Evolutionary conservation across 441 rosid genomes (phyloP), one percentile per base, ranked within the genome.

Genomic region (Pelargonium australe): DNA sequence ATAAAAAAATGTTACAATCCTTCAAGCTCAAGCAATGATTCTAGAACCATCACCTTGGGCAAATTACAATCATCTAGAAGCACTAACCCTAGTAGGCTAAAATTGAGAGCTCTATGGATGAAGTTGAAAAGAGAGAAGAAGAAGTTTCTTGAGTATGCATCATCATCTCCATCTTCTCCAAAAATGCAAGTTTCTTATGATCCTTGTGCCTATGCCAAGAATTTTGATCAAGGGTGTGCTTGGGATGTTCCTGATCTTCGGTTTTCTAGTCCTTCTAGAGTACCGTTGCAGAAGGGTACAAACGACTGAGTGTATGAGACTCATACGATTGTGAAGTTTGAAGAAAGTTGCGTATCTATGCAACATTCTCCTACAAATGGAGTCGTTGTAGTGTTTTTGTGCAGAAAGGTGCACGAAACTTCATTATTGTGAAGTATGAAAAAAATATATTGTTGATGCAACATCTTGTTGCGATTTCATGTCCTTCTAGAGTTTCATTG

Each of bases 201-300:
- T 67, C 71, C 73, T 7, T 13, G 23, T 64, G 75, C 61, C 13
- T 85, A 85, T 66, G 65, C 66, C 0, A 76, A 78, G 81, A 85
- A 82, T 72, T 85, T 85, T 49, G 85, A 85, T 73, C 80, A 76
- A 47, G 88, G 84, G 41, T 51, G 65, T 10, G 65, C 80, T 4
- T 64, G 74, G 73, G 74, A 79, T 41, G 88, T 78, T 31, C 85
- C 81, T 2, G 85, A 81, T 9, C 1, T 25, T 64, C 73, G 84
- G 51, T 82, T 81, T 67, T 77, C 81, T 12, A 63, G 76, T 61
- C 73, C 84, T 43, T 78, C 64, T 9, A 40, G 57, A 3, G 1
- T 64, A 5, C 67, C 71, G 68, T 8, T 19, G 8, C 41, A 68
- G 40, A 74, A 55, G 60, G 37, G 72, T 57, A 69, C 13, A 20